These are phyloP conservation scores for Mycena polygramma DNA, from an alignment of 768 basidiomycete genomes.

Conservation along the genomic window DNA sequence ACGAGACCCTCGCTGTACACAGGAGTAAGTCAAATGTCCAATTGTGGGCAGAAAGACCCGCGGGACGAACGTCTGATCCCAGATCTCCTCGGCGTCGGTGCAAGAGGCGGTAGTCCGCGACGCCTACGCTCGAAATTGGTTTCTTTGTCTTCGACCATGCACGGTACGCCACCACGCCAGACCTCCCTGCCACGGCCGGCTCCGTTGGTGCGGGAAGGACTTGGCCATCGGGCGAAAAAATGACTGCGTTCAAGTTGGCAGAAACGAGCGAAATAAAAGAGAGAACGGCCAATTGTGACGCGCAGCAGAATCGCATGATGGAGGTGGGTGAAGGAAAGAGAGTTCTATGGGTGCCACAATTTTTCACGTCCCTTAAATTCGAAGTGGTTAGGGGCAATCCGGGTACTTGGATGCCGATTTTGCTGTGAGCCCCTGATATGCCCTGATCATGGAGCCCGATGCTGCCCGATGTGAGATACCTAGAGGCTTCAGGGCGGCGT, in stretches of 20 bases:
- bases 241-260: background rate
- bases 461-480: too few species aligned
- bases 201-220: background rate
- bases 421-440: too few species aligned
- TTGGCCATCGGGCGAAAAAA: slow-evolving; percentile 2
- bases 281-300: background rate
- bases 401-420: too few species aligned
- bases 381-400: too few species aligned
- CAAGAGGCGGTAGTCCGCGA: background rate
- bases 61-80: slow-evolving; percentile 1
- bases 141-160: background rate
- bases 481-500: too few species aligned
- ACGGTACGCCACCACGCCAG: background rate
- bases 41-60: background rate
- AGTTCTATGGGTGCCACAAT: too few species aligned
- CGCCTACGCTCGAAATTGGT: background rate
- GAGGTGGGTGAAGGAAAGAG: too few species aligned
- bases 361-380: too few species aligned
- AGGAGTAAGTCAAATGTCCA: background rate
- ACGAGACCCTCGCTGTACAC: background rate
- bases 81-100: background rate
- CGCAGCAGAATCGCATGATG: too few species aligned
- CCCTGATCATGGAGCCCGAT: too few species aligned
- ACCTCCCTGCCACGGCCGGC: background rate
- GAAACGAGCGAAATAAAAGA: background rate